phyloP scores from a whole-genome alignment of 2,329 filamentous ascomycete species.

The Graphium sp. region DNA sequence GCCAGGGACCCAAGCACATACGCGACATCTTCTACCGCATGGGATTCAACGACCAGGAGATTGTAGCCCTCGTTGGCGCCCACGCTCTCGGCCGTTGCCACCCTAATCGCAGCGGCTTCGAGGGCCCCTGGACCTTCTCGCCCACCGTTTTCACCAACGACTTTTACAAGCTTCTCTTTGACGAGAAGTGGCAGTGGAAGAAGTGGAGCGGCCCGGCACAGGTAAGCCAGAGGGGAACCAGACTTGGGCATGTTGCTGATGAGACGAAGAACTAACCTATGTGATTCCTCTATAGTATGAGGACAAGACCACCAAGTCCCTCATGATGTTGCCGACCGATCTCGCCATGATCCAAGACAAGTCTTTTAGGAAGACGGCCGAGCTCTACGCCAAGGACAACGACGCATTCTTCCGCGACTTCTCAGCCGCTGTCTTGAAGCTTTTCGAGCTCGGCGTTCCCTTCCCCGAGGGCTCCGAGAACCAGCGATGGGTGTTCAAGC shows the following conservation, averaged over 20 bases:
- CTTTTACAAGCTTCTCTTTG: conserved; percentile 73
- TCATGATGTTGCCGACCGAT: conserved; percentile 98
- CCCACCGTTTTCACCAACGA: conserved; percentile 89
- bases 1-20: conserved; percentile 65
- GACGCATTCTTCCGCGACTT: conserved; percentile 92
- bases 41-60: conserved; percentile 95
- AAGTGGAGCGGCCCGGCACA: conserved; percentile 86
- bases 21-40: conserved; percentile 89
- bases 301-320: conserved; percentile 67
- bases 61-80: conserved; percentile 74
- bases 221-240: conserved; percentile 19
- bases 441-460: conserved; percentile 90
- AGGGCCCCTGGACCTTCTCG: conserved; percentile 84
- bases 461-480: conserved; percentile 51
- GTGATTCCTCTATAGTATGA: conserved; percentile 41
- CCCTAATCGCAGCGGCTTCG: conserved; percentile 71
- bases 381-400: conserved; percentile 84
- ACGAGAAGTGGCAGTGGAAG: conserved; percentile 84
- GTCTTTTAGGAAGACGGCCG: conserved; percentile 61
- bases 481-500: conserved; percentile 47
- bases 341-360: conserved; percentile 79
- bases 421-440: conserved; percentile 55
- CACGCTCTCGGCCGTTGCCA: conserved; percentile 86
- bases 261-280: not conserved
- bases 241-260: not conserved